phyloP scores from a whole-genome alignment of 352 stramenopile species.

The Globisporangium ultimum region DNA sequence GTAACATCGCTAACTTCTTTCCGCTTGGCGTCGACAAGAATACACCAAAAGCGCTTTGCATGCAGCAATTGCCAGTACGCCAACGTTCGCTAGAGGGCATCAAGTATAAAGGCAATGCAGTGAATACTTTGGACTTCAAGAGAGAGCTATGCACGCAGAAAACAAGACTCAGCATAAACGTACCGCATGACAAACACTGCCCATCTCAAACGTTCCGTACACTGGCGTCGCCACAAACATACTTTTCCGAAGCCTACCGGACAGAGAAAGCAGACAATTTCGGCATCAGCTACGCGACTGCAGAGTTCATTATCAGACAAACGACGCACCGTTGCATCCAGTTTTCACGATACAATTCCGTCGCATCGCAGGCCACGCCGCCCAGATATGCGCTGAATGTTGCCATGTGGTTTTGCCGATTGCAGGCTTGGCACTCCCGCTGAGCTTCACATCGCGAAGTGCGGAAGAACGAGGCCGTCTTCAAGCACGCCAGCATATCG shows the following conservation, averaged over 20 bases:
- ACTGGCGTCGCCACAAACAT: constrained; percentile 28
- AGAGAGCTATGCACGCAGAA: no score
- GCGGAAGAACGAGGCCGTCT: constrained; percentile 34
- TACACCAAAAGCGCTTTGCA: constrained; percentile 77
- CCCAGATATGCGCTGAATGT: constrained; percentile 52
- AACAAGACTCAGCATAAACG: constrained; percentile 8
- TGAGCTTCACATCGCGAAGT: constrained; percentile 27
- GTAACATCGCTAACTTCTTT: constrained; percentile 31
- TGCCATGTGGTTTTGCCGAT: constrained; percentile 60
- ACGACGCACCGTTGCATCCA: constrained; percentile 57
- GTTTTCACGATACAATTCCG: constrained; percentile 53
- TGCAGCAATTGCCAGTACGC: constrained; percentile 80
- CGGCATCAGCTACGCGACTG: not conserved
- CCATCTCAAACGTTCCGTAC: constrained; percentile 53
- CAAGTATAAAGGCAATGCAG: no score
- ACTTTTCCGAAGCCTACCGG: constrained; percentile 32
- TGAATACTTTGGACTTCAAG: no score
- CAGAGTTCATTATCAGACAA: not conserved
- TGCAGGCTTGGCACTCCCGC: constrained; percentile 72
- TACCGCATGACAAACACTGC: constrained; percentile 80
- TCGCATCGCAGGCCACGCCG: constrained; percentile 61
- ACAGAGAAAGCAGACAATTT: constrained; percentile 3
- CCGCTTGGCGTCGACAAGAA: constrained; percentile 65
- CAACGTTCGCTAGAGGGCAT: constrained; percentile 51
- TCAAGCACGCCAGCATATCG: constrained; percentile 57